A percentile compares a stretch with the other conserved stretches of the same genome.
Evolutionary conservation across 73 alveolate genomes (phyloP).

Genomic region (Blepharisma stoltei): DNA sequence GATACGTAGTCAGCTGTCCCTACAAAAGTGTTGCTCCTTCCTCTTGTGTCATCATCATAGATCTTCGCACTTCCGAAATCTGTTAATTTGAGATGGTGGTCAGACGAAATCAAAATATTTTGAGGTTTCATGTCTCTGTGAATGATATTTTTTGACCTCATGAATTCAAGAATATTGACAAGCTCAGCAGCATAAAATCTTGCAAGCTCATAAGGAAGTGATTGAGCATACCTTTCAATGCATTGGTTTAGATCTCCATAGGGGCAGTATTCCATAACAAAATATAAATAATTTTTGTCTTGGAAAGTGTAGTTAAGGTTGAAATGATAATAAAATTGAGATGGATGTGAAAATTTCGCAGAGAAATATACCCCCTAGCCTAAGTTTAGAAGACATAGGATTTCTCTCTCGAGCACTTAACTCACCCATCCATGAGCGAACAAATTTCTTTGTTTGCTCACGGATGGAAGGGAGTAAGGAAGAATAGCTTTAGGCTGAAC

Average conservation of each 20-base stretch:
- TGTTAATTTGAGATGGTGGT: constrained; percentile 70
- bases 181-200: constrained; percentile 45
- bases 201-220: constrained; percentile 17
- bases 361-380: too few relatives aligned
- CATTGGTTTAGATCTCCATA: constrained; percentile 31
- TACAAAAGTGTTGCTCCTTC: constrained; percentile 44
- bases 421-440: too few relatives aligned
- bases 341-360: too few relatives aligned
- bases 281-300: constrained; percentile 30
- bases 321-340: too few relatives aligned
- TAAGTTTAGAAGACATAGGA: too few relatives aligned
- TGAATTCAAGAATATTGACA: constrained; percentile 32
- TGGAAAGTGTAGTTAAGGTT: constrained; percentile 32
- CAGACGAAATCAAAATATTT: constrained; percentile 69
- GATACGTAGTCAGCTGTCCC: constrained; percentile 63
- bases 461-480: too few relatives aligned
- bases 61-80: constrained; percentile 73
- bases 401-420: too few relatives aligned
- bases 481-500: too few relatives aligned
- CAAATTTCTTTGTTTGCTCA: too few relatives aligned
- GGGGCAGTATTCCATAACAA: constrained; percentile 35
- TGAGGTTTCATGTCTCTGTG: constrained; percentile 91
- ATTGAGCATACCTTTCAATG: constrained; percentile 18
- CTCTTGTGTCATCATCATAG: constrained; percentile 12
- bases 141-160: constrained; percentile 35